phyloP scores from a whole-genome alignment of 2,329 filamentous ascomycete genomes.

The Trichoderma sp. region DNA sequence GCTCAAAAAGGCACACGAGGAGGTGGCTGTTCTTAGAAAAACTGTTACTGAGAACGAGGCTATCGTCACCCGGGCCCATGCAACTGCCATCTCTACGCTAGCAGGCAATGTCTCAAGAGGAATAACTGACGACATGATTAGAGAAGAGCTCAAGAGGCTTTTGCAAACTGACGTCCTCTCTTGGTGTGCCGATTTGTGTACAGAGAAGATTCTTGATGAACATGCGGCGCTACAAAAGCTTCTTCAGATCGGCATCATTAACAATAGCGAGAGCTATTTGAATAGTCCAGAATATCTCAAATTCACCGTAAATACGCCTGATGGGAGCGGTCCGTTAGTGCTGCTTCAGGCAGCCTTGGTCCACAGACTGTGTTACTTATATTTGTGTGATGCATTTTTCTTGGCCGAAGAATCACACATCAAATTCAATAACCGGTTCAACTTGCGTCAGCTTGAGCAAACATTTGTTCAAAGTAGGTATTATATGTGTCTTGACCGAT shows the following conservation, averaged over 20 bases:
- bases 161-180: not conserved
- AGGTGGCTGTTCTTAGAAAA: not conserved
- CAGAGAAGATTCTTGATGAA: not conserved
- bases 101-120: not conserved
- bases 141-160: not conserved
- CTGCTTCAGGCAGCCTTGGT: not conserved
- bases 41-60: not conserved
- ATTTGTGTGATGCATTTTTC: not conserved
- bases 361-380: not conserved
- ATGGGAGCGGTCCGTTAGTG: not conserved
- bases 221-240: not conserved
- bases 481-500: not conserved
- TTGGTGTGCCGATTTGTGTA: not conserved
- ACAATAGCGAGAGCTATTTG: not conserved
- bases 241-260: not conserved
- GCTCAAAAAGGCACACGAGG: not conserved
- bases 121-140: not conserved
- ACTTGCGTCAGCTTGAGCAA: not conserved
- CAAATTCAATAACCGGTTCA: rapidly evolving
- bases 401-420: not conserved
- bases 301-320: not conserved
- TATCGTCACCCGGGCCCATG: not conserved
- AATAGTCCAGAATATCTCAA: not conserved
- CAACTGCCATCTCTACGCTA: not conserved
- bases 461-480: not conserved